Conservation (phyloP, 192 early-diverging fungal species). For the Coemansia sp. region DNA sequence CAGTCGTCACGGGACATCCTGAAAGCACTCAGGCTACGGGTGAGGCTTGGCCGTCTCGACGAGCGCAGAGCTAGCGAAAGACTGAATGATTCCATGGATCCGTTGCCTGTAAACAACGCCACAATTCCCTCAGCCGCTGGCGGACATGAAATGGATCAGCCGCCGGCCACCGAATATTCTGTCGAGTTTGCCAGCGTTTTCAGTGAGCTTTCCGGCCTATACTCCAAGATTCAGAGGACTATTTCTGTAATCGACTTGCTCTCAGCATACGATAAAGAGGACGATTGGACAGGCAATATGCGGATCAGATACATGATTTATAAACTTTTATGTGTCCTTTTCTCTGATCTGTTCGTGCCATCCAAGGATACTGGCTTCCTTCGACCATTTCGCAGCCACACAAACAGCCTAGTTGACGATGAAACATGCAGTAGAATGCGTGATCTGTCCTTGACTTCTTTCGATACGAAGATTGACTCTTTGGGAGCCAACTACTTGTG, state of each 20-base stretch:
- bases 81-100: background rate
- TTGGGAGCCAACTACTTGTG: slow-evolving; percentile 16
- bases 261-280: slow-evolving; percentile 12
- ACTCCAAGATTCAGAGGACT: slow-evolving; percentile 15
- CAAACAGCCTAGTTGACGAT: background rate
- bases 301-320: slow-evolving; percentile 24
- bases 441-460: background rate
- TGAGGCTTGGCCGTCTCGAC: slow-evolving; percentile 25
- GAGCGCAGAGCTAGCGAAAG: slow-evolving; percentile 1
- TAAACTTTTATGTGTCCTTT: slow-evolving; percentile 30
- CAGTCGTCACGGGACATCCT: slow-evolving; percentile 34
- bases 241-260: slow-evolving; percentile 29
- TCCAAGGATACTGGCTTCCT: background rate
- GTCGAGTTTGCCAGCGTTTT: slow-evolving; percentile 12
- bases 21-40: slow-evolving; percentile 23
- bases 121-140: background rate
- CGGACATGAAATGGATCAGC: background rate
- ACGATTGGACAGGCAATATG: slow-evolving; percentile 21
- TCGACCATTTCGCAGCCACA: background rate
- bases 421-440: background rate
- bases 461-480: background rate
- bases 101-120: background rate
- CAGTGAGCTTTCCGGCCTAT: slow-evolving; percentile 22
- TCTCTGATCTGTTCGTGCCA: slow-evolving; percentile 20
- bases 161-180: background rate